Percentiles rank a stretch among this genome's conserved stretches.
Evolutionary conservation across 768 basidiomycete species (phyloP).

Genomic region (Trametes coccinea): DNA sequence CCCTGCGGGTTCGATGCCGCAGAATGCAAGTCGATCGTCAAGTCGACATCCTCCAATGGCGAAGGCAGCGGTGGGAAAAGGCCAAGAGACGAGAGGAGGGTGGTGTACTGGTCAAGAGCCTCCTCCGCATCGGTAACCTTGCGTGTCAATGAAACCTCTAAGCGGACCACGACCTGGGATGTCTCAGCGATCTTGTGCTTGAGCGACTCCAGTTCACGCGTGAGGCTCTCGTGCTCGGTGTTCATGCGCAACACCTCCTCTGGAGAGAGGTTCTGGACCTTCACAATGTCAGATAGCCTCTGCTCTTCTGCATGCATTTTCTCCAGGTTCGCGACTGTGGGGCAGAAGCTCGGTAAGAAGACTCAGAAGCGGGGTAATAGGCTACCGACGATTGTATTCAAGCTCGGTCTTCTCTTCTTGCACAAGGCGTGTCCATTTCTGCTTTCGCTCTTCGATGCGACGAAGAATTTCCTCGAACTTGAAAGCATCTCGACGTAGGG

Average conservation of each 20-base stretch:
- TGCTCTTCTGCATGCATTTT: slow-evolving; percentile 64
- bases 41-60: slow-evolving; percentile 72
- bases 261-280: slow-evolving; percentile 84
- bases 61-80: slow-evolving; percentile 73
- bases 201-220: slow-evolving; percentile 73
- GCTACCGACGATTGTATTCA: slow-evolving; percentile 48
- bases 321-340: slow-evolving; percentile 59
- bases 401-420: slow-evolving; percentile 68
- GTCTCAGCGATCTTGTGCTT: slow-evolving; percentile 75
- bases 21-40: slow-evolving; percentile 79
- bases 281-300: slow-evolving; percentile 65
- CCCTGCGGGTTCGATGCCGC: slow-evolving; percentile 70
- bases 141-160: slow-evolving; percentile 83
- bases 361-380: background rate
- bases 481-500: slow-evolving; percentile 70
- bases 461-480: slow-evolving; percentile 78
- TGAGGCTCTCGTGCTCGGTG: slow-evolving; percentile 79
- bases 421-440: slow-evolving; percentile 66
- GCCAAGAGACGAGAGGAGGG: slow-evolving; percentile 71
- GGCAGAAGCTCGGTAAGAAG: slow-evolving; percentile 3
- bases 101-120: slow-evolving; percentile 76
- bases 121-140: slow-evolving; percentile 81
- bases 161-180: slow-evolving; percentile 67
- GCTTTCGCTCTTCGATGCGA: slow-evolving; percentile 67
- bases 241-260: slow-evolving; percentile 94